Percentiles rank a stretch among this genome's conserved stretches.
phyloP scores from a whole-genome alignment of 2,329 filamentous ascomycete genomes.

The Apiospora phragmitis region DNA sequence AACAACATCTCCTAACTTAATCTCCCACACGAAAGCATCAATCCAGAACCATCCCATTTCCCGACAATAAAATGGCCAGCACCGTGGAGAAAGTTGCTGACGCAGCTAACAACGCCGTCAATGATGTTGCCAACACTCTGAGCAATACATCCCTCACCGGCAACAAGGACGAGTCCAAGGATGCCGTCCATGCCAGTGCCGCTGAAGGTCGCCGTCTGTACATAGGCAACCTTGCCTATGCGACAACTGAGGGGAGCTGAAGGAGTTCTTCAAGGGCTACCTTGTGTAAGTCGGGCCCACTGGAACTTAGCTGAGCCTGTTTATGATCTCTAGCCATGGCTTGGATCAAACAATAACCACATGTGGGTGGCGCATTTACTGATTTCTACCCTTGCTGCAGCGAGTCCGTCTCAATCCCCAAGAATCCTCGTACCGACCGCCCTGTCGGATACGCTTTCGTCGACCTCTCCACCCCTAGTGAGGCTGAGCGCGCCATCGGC shows the following conservation, averaged over 20 bases:
- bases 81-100: conserved; percentile 68
- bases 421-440: conserved; percentile 98
- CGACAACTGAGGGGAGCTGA: conserved; percentile 99
- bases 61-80: conserved; percentile 75
- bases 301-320: background rate
- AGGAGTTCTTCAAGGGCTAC: conserved; percentile 99
- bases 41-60: conserved; percentile 29
- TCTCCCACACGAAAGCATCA: conserved; percentile 38
- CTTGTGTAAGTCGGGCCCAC: conserved; percentile 76
- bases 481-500: conserved; percentile 92
- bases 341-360: too few relatives aligned
- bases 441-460: conserved; percentile 99
- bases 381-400: conserved; percentile 45
- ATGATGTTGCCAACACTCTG: conserved; percentile 74
- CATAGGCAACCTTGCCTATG: conserved; percentile 99
- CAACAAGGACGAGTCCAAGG: conserved; percentile 59
- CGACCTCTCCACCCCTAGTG: conserved; percentile 89
- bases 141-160: conserved; percentile 71
- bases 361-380: background rate
- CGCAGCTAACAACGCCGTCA: conserved; percentile 64
- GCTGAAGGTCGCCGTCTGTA: conserved; percentile 99
- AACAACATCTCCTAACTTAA: conserved; percentile 18
- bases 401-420: conserved; percentile 98
- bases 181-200: conserved; percentile 94
- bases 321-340: background rate